Evolutionary conservation across 352 stramenopile species (phyloP), one percentile per base, ranked within the genome.

Genomic region (Phytophthora melonis): DNA sequence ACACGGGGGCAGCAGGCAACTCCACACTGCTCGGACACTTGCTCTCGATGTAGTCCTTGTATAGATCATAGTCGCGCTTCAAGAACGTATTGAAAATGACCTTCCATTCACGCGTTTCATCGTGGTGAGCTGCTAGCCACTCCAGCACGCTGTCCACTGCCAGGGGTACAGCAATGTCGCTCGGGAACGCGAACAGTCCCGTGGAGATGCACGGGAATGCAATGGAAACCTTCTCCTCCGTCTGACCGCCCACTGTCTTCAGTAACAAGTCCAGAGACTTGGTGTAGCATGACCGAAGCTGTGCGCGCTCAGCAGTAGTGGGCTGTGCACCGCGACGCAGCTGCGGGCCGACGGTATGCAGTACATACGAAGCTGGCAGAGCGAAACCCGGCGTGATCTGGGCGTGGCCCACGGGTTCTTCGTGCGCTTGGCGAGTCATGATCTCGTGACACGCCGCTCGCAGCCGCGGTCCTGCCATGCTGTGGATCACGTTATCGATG

Each of bases 401-500:
- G 21, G 87, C 80, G 13, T 69, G 45, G 0, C 83, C 84, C 4
- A 77, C 76, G 1, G 79, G 71, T 19, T 92, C 79, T 4, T 88
- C 67, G 14, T 79, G 72, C 3, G 64, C 73, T 7, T 90, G 70
- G 3, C 55, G 63, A 43, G 53, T 60, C 77, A 90, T 87, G 58
- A 88, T 82, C 9, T 86, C 74, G 11, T 79, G 58, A 52, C 88
- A 94, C 19, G 80, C 84, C 0, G 78, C 64, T 21, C 87, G 85
- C 21, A 94, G 68, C 3, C 87, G 80, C 19, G 84, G 85, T 1
- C 84, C 86, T 0, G 85, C 80, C 58, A 80, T 82, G 58, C 78
- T 83, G 73, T 94, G 86, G 56, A 92, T 93, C 36, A 91, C 78
- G 32, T 93, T 93, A 74, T 94, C 84, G 54, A 92, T 92, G 57